Base-by-base conservation (phyloP, 306 rosid species). In the Myrica gale region DNA sequence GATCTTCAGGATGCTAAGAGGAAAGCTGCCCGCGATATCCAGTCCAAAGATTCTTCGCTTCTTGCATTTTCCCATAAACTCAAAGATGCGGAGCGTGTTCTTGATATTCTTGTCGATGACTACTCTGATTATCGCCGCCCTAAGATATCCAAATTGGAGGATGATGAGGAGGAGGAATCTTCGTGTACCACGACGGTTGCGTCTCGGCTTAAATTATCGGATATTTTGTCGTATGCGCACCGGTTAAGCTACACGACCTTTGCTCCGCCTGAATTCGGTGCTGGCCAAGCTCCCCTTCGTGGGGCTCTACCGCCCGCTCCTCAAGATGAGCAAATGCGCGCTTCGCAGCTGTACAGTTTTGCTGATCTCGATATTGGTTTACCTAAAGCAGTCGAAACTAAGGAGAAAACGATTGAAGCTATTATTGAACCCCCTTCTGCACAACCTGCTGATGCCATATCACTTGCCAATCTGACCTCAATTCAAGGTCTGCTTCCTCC, bases 251-350 rank as follows among this genome's bases (percentile, higher is more conserved):
- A 94, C 82, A 94, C 98, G n/a, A 94, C 98, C 32, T 94, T 94
- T 71, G 98, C 98, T 0, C 97, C 97, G 0, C 98, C 98, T 6
- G 97, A 93, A 78, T 93, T 90, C 48, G 97, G 98, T 26, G 95
- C 97, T 3, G 97, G 97, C 23, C 89, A 85, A 74, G 95, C 83
- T 69, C 96, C 95, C 17, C 92, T 94, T 43, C 93, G 93, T 0
- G 92, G 98, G n/a, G 94, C 96, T 13, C 79, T 94, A 7, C 98
- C 98, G 0, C 97, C 96, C 7, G 98, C 98, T 13, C 98, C 98
- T 0, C 98, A 91, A 77, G 98, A 94, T 13, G 98, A 92, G 82
- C 97, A 94, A 79, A 82, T 94, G 97, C 90, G 98, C 12, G 97
- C 97, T 16, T 94, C 98, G 8, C 98, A 94, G 84, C 81, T 94